These are phyloP conservation scores for Cenchrus purpureus DNA, from an alignment of 176 grass and related monocot species.

Conservation along the genomic window DNA sequence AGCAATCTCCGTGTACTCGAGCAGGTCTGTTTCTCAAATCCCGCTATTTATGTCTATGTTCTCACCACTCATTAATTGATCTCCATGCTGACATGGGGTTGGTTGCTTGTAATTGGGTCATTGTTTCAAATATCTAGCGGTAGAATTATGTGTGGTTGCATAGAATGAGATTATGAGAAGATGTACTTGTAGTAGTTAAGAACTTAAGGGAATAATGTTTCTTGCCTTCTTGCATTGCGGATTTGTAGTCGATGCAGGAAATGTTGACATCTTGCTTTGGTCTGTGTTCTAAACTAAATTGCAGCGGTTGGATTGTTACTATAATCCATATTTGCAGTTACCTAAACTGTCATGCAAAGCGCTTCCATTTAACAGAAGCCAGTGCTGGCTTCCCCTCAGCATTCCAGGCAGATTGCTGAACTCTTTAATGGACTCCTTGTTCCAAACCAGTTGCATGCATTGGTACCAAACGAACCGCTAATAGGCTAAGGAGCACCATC, in stretches of 20 bases:
- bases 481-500: too few species aligned
- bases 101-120: not conserved
- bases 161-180: not conserved
- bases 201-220: not conserved
- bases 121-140: not conserved
- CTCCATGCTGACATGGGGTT: not conserved
- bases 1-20: conserved; percentile 58
- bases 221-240: conserved; percentile 19
- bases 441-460: too few species aligned
- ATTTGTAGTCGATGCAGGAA: not conserved
- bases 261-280: not conserved
- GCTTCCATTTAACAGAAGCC: not conserved
- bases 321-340: not conserved
- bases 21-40: conserved; percentile 41
- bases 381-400: not conserved
- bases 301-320: not conserved
- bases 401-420: not conserved
- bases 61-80: not conserved
- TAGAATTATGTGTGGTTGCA: conserved; percentile 21
- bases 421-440: not conserved
- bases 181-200: too few species aligned
- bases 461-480: too few species aligned
- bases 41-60: not conserved
- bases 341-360: not conserved
- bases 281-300: not conserved